Base-by-base conservation (phyloP, 2,329 filamentous ascomycete species). In the Ophiocordyceps camponoti-rufipedis region DNA sequence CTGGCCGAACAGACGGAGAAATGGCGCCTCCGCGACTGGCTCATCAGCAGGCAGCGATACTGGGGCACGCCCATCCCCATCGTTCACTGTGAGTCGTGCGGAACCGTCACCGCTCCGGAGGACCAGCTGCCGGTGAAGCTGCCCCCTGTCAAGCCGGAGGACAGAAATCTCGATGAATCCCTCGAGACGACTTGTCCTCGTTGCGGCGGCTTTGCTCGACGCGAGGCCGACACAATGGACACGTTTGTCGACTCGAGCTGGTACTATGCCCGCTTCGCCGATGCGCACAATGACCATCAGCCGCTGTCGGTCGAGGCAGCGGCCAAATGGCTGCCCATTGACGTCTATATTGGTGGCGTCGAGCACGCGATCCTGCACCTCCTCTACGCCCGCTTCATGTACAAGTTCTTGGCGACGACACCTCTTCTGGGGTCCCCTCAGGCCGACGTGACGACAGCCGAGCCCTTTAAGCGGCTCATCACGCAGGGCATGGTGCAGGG, bases 241-340 rank as follows among this genome's bases (percentile, higher is more conserved):
- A 94, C 87, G 0, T 94, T 94, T 62, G 87, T 94, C 49, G 87
- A 94, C 62, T 94, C 86, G 2, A 93, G 86, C 45, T 94, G 87
- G 87, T 94, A 94, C 61, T 94, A 80, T 56, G 77, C 88, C 63
- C 75, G 85, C 12, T 94, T 86, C 54, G 63, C 80, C 28, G 85
- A 93, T 54, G 68, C 82, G 1, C 67, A 77, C 16, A 88, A 91
- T 52, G 52, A 67, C 13, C 55, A 70, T 2, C 58, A 66, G 13
- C 78, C 77, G 0, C 78, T 93, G 50, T 77, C 75, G 1, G 62
- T 76, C n/a, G 63, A 38, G 13, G 33, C 69, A 16, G 69, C 69
- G 11, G 74, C 75, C 12, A 66, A 71, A 49, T 56, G 67, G 14
- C 71, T 91, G 41, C 85, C 86, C 0, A 85, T 94, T 1, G 85